Conservation (phyloP, 495 filamentous ascomycete species). For the Penicillium chermesinum region DNA sequence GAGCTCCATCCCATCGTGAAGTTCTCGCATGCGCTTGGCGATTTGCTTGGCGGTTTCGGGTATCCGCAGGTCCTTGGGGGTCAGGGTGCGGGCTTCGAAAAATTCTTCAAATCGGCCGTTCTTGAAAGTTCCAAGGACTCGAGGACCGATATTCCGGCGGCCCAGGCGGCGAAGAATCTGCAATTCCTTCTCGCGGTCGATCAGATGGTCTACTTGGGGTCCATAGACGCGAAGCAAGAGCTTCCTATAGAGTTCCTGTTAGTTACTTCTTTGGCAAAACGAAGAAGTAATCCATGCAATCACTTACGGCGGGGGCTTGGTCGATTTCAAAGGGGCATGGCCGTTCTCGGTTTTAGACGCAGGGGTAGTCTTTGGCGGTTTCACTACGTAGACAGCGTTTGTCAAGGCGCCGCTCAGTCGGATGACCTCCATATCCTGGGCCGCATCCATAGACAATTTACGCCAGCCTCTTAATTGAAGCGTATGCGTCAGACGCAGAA, state of each 20-base stretch:
- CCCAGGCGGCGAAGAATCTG: slow-evolving; percentile 81
- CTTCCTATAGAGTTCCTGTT: slow-evolving; percentile 50
- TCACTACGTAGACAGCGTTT: slow-evolving; percentile 93
- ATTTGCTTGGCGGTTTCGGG: slow-evolving; percentile 86
- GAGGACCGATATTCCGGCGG: slow-evolving; percentile 86
- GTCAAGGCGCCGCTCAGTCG: slow-evolving; percentile 91
- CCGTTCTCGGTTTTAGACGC: slow-evolving; percentile 32
- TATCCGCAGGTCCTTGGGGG: slow-evolving; percentile 66
- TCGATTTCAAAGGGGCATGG: slow-evolving; percentile 32
- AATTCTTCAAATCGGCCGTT: slow-evolving; percentile 98
- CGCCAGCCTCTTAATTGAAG: slow-evolving; percentile 87
- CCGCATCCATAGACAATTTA: slow-evolving; percentile 66
- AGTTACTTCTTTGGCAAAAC: not conserved
- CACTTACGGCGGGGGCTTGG: slow-evolving; percentile 51
- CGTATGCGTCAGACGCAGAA: slow-evolving; percentile 83
- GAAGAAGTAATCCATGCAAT: not conserved
- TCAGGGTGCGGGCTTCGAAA: slow-evolving; percentile 76
- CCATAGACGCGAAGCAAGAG: slow-evolving; percentile 91
- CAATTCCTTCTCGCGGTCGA: slow-evolving; percentile 87
- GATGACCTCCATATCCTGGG: slow-evolving; percentile 68
- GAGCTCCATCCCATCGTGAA: slow-evolving; percentile 90
- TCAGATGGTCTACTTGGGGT: slow-evolving; percentile 90
- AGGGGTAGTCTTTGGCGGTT: slow-evolving; percentile 61
- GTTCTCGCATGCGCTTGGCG: slow-evolving; percentile 95
- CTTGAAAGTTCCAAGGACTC: slow-evolving; percentile 84